Percentiles rank a stretch among this genome's conserved stretches.
Conservation (phyloP, 2,329 filamentous ascomycete genomes). For the Chrysoporthe deuterocubensis region DNA sequence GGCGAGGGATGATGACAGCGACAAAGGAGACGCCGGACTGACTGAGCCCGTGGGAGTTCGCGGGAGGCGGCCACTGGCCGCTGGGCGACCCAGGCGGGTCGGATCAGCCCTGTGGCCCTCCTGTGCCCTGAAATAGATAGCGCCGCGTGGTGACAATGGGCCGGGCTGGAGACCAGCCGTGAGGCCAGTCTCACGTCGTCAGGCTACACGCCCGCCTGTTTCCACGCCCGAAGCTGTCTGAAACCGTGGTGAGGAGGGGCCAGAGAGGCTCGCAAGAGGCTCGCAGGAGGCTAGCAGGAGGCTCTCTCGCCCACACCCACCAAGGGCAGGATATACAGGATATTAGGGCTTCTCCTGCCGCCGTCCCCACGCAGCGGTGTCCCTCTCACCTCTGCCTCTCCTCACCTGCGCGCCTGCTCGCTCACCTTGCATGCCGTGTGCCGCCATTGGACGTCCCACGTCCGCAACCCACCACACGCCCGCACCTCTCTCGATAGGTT, state of each 20-base stretch:
- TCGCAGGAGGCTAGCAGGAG: background rate
- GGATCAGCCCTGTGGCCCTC: conserved; percentile 10
- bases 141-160: conserved; percentile 3
- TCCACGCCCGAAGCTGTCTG: background rate
- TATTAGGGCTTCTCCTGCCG: conserved; percentile 15
- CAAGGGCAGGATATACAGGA: background rate
- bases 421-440: background rate
- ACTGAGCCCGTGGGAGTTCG: background rate
- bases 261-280: background rate
- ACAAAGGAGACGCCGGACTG: background rate
- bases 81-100: background rate
- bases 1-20: background rate
- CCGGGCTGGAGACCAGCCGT: background rate
- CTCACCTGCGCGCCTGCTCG: background rate
- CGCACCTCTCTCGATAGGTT: too few relatives aligned
- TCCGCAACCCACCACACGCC: too few relatives aligned
- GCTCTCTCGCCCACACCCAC: background rate
- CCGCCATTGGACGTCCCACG: background rate
- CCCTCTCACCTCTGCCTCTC: background rate
- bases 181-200: conserved; percentile 3
- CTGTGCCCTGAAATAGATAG: conserved; percentile 21
- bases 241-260: too few relatives aligned
- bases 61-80: too few relatives aligned
- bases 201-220: background rate
- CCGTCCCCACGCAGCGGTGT: background rate